Conservation (phyloP, 306 rosid species). For the Cucurbita ficifolia region DNA sequence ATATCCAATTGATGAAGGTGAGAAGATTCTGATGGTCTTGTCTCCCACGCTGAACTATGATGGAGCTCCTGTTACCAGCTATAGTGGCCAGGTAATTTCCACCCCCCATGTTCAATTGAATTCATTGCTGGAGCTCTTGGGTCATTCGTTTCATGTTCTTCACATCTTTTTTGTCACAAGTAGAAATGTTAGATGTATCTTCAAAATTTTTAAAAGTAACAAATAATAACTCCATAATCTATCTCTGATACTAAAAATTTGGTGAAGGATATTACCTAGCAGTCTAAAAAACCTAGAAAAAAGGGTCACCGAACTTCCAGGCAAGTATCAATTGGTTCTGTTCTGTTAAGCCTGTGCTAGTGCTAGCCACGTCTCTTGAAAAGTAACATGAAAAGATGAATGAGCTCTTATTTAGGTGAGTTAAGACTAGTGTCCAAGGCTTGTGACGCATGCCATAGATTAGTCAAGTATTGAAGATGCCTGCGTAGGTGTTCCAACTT, state of each 20-base stretch:
- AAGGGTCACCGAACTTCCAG: neutral
- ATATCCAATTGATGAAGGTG: constrained; percentile 50
- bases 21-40: constrained; percentile 52
- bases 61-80: constrained; percentile 14
- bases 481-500: neutral
- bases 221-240: neutral
- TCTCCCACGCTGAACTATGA: constrained; percentile 54
- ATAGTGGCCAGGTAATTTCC: constrained; percentile 31
- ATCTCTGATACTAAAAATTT: neutral
- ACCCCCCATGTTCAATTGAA: neutral
- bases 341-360: neutral
- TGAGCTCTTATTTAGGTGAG: neutral
- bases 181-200: neutral
- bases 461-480: neutral
- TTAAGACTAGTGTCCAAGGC: neutral
- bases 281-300: neutral
- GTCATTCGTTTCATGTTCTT: neutral
- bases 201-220: neutral
- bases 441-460: neutral
- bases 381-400: neutral
- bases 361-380: neutral
- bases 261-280: neutral
- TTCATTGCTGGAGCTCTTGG: neutral
- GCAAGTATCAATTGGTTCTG: neutral
- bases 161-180: neutral